Percentiles rank a stretch among this genome's conserved stretches.
These are phyloP conservation scores for Leccinum pellstonianum DNA, from an alignment of 768 basidiomycete genomes.

Conservation along the genomic window DNA sequence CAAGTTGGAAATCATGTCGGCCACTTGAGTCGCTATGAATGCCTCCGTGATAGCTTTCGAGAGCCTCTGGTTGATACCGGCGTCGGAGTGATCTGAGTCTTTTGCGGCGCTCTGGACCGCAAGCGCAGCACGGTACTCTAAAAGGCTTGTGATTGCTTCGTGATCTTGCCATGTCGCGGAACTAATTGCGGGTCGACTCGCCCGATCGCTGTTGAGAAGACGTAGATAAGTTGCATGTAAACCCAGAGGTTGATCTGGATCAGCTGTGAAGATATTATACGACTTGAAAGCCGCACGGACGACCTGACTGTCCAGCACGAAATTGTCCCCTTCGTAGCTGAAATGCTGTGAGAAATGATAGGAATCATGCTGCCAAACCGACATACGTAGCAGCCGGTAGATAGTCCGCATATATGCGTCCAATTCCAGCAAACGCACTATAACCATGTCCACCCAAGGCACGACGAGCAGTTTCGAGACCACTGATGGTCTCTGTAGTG, in stretches of 20 bases:
- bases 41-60: conserved; percentile 67
- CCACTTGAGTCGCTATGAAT: conserved; percentile 58
- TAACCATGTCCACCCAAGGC: conserved; percentile 80
- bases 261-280: conserved; percentile 42
- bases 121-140: conserved; percentile 67
- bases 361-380: not conserved
- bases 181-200: conserved; percentile 19
- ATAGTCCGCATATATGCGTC: conserved; percentile 61
- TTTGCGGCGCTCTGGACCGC: conserved; percentile 42
- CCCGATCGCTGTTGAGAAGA: conserved; percentile 36
- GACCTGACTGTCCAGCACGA: conserved; percentile 72
- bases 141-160: conserved; percentile 41
- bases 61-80: conserved; percentile 55
- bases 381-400: conserved; percentile 63
- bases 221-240: conserved; percentile 48
- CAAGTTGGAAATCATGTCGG: conserved; percentile 43
- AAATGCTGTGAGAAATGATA: not conserved
- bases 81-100: conserved; percentile 46
- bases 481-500: conserved; percentile 49
- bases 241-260: conserved; percentile 9
- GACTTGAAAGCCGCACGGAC: conserved; percentile 70
- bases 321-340: conserved; percentile 81
- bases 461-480: conserved; percentile 64
- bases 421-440: conserved; percentile 66
- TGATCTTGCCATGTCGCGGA: conserved; percentile 39